A percentile compares a stretch with the other conserved stretches of the same genome.
These are phyloP conservation scores for Melanopsichium pennsylvanicum DNA, from an alignment of 1,284 basidiomycete genomes.

Conservation along the genomic window DNA sequence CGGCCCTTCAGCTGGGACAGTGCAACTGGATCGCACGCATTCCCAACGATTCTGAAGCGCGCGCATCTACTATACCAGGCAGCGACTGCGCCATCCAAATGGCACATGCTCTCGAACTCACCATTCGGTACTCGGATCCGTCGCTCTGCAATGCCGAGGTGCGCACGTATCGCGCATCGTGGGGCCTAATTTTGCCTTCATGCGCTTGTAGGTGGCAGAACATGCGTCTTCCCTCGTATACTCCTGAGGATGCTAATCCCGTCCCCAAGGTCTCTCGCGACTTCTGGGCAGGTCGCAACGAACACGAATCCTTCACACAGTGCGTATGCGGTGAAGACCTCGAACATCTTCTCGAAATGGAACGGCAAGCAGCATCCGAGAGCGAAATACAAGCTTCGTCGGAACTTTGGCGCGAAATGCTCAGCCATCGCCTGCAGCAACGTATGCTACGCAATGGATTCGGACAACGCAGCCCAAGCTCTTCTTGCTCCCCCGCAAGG, in stretches of 20 bases:
- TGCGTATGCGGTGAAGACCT: constrained; percentile 51
- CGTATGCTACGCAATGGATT: constrained; percentile 10
- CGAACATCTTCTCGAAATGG: constrained; percentile 38
- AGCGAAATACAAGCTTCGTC: constrained; percentile 33
- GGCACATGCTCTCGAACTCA: constrained; percentile 43
- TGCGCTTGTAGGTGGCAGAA: constrained; percentile 46
- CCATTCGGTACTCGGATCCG: constrained; percentile 36
- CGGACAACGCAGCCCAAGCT: constrained; percentile 5
- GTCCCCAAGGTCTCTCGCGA: constrained; percentile 45
- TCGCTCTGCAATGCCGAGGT: constrained; percentile 16
- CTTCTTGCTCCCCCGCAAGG: constrained; percentile 11
- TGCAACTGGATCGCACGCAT: constrained; percentile 49
- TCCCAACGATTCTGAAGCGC: constrained; percentile 35
- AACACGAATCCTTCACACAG: constrained; percentile 44
- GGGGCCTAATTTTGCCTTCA: constrained; percentile 41
- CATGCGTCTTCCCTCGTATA: constrained; percentile 43
- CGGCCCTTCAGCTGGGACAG: constrained; percentile 4
- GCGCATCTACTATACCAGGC: constrained; percentile 38
- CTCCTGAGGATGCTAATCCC: constrained; percentile 38
- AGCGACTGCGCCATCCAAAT: constrained; percentile 39
- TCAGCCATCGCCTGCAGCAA: constrained; percentile 33
- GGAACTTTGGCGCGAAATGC: constrained; percentile 44
- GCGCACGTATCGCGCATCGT: constrained; percentile 25
- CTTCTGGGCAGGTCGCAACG: constrained; percentile 44
- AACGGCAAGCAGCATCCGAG: constrained; percentile 32